Conservation (phyloP, 1,284 basidiomycete species). For the Cutaneotrichosporon sp. region DNA sequence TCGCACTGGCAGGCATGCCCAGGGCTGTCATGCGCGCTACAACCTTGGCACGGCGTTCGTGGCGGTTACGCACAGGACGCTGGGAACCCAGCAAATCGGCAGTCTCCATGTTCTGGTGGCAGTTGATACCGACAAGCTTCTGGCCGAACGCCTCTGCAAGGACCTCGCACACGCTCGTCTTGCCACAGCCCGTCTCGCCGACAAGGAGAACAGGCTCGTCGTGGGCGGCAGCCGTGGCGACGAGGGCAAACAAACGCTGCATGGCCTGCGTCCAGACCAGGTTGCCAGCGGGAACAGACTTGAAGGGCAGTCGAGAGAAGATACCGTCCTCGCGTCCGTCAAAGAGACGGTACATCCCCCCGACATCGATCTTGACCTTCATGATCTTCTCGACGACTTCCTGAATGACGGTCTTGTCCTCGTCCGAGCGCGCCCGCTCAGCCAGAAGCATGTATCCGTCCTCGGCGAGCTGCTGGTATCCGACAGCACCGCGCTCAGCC, state of each 20-base stretch:
- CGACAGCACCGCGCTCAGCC: conserved; percentile 82
- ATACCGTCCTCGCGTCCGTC: conserved; percentile 50
- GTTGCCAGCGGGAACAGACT: conserved; percentile 29
- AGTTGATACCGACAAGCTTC: conserved; percentile 74
- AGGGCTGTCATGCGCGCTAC: conserved; percentile 40
- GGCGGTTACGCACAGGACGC: conserved; percentile 82
- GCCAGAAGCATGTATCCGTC: conserved; percentile 98
- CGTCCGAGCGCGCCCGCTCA: conserved; percentile 75
- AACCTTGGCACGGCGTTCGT: conserved; percentile 45
- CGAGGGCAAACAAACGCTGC: conserved; percentile 80
- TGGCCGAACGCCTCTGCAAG: conserved; percentile 66
- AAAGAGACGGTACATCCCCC: conserved; percentile 62
- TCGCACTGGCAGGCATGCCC: conserved; percentile 16
- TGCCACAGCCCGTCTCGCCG: conserved; percentile 95
- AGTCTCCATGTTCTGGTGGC: conserved; percentile 99
- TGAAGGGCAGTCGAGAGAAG: conserved; percentile 31
- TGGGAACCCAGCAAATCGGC: conserved; percentile 94
- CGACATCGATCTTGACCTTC: conserved; percentile 77
- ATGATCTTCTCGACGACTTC: conserved; percentile 87
- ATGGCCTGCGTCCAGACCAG: conserved; percentile 91
- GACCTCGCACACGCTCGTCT: conserved; percentile 93
- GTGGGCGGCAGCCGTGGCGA: conserved; percentile 75
- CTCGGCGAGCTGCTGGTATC: conserved; percentile 88
- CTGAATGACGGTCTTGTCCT: conserved; percentile 85
- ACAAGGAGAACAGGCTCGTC: conserved; percentile 97